Percentiles rank a stretch among this genome's conserved stretches.
phyloP scores from a whole-genome alignment of 2,329 filamentous ascomycete genomes.

The Aspergillus intermedius region DNA sequence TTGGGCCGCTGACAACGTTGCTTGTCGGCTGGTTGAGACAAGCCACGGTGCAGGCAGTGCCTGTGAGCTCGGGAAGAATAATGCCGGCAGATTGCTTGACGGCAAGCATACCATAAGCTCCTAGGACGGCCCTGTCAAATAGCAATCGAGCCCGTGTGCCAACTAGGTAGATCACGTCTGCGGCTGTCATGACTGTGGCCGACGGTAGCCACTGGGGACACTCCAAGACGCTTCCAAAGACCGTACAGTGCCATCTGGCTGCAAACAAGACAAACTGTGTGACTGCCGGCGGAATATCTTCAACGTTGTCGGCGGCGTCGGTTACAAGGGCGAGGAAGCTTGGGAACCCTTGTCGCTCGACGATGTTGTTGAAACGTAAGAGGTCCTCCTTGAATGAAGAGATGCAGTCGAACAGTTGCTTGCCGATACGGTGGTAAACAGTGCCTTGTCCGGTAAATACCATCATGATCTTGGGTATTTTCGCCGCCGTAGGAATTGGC shows the following conservation, averaged over 20 bases:
- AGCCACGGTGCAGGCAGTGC: conserved; percentile 26
- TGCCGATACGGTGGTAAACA: conserved; percentile 31
- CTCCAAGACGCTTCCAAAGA: conserved; percentile 30
- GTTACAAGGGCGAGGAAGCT: conserved; percentile 29
- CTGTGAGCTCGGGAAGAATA: conserved; percentile 27
- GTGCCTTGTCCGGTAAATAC: conserved; percentile 37
- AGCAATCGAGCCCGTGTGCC: conserved; percentile 37
- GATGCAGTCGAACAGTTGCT: conserved; percentile 27
- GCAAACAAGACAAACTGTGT: conserved; percentile 32
- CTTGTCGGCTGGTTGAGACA: conserved; percentile 40
- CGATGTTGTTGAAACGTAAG: conserved; percentile 26
- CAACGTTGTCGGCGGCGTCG: conserved; percentile 23
- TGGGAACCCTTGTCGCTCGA: conserved; percentile 28
- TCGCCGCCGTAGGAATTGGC: conserved; percentile 18
- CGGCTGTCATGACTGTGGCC: conserved; percentile 35
- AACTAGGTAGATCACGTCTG: conserved; percentile 35
- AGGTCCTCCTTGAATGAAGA: conserved; percentile 25
- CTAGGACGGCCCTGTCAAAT: conserved; percentile 32
- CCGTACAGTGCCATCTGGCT: conserved; percentile 34
- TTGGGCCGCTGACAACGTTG: conserved; percentile 37
- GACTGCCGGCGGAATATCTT: conserved; percentile 24
- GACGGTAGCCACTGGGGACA: conserved; percentile 32
- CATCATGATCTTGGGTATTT: conserved; percentile 25
- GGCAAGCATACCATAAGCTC: conserved; percentile 41
- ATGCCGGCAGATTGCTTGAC: conserved; percentile 22